Evolutionary conservation across 2,329 filamentous ascomycete genomes (phyloP).

Genomic region (Anthostomella pinea): DNA sequence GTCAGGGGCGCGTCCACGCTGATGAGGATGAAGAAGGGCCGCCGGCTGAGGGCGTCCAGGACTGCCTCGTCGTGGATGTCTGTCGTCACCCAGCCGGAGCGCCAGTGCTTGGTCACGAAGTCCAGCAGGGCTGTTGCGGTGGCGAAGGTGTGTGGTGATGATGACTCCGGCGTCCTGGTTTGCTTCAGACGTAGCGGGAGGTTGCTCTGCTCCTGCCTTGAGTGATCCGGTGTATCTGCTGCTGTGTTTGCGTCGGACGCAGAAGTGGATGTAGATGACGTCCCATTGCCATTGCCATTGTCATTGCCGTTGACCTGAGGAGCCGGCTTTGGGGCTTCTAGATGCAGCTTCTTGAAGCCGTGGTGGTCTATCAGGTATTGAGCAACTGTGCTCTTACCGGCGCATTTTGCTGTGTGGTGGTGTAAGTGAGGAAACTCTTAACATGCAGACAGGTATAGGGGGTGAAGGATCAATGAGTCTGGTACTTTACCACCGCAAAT

Average conservation of each 20-base stretch:
- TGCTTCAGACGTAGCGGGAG: constrained; percentile 1
- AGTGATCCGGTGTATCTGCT: no score
- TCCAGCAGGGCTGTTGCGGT: constrained; percentile 70
- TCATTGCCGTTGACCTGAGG: neutral
- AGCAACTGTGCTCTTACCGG: constrained; percentile 87
- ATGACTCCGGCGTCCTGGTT: constrained; percentile 5
- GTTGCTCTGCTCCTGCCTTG: constrained; percentile 3
- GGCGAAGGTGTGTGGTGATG: constrained; percentile 47
- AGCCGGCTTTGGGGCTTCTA: no score
- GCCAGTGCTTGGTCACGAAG: constrained; percentile 83
- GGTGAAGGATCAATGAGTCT: constrained; percentile 1
- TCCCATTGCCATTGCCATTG: no score
- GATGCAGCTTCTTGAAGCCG: constrained; percentile 71
- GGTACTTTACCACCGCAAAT: constrained; percentile 64
- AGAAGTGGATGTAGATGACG: no score
- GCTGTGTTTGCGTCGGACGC: no score
- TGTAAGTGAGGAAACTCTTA: constrained; percentile 10
- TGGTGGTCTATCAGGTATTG: constrained; percentile 83
- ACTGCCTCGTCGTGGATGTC: constrained; percentile 72
- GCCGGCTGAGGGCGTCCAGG: constrained; percentile 70
- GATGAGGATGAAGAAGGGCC: constrained; percentile 91
- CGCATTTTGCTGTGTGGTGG: constrained; percentile 66
- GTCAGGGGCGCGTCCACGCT: constrained; percentile 88
- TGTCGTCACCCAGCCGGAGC: constrained; percentile 78
- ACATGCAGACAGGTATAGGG: neutral